Evolutionary conservation across 495 filamentous ascomycete genomes (phyloP).

Genomic region (Physcia stellaris): DNA sequence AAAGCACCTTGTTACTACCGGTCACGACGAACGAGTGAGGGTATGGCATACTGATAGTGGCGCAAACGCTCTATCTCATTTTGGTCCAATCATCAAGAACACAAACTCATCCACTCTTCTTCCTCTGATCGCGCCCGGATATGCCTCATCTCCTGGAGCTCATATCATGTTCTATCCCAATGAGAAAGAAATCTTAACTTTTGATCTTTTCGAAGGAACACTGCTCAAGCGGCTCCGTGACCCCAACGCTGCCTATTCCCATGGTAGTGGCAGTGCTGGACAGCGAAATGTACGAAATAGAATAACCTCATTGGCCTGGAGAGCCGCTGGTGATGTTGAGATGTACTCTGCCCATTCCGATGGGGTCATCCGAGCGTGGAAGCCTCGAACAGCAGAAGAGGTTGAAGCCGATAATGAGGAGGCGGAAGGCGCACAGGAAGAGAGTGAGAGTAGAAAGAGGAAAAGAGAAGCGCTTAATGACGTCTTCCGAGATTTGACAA

Average conservation of each 20-base stretch:
- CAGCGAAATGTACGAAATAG: constrained; percentile 37
- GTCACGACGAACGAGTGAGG: constrained; percentile 67
- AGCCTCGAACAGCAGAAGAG: constrained; percentile 41
- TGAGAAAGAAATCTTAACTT: constrained; percentile 55
- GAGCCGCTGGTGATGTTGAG: constrained; percentile 38
- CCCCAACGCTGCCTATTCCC: constrained; percentile 37
- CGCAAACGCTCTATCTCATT: constrained; percentile 70
- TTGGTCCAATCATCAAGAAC: constrained; percentile 67
- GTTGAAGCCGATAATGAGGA: constrained; percentile 33
- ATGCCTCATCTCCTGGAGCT: constrained; percentile 32
- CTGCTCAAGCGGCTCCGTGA: constrained; percentile 54
- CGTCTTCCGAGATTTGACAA: constrained; percentile 24
- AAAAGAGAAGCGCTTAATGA: constrained; percentile 37
- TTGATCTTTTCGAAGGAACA: constrained; percentile 61
- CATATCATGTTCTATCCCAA: constrained; percentile 66
- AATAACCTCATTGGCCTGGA: constrained; percentile 59
- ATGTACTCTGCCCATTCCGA: constrained; percentile 41
- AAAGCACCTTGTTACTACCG: constrained; percentile 55
- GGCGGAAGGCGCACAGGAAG: constrained; percentile 20
- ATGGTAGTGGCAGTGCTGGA: constrained; percentile 19
- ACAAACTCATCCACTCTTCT: constrained; percentile 46
- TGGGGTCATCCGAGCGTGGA: constrained; percentile 37
- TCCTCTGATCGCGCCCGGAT: constrained; percentile 46
- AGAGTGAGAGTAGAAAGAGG: constrained; percentile 31
- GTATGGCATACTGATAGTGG: constrained; percentile 73